phyloP scores from a whole-genome alignment of 1,284 basidiomycete genomes.

The Cryptococcus sp. region DNA sequence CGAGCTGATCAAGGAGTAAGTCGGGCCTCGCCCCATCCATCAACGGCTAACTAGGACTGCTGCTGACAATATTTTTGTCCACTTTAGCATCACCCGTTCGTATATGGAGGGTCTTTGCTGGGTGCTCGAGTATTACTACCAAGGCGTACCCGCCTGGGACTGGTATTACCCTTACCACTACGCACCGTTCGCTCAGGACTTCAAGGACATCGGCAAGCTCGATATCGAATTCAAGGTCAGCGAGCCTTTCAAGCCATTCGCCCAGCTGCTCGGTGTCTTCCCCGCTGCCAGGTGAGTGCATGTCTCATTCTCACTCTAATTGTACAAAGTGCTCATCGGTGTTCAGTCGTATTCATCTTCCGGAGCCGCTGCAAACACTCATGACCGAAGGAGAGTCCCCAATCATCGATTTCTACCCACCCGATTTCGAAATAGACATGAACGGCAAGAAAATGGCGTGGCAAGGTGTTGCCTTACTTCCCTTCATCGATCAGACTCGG shows the following conservation, averaged over 20 bases:
- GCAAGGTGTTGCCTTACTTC: conserved; percentile 96
- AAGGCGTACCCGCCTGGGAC: conserved; percentile 97
- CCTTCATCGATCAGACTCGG: conserved; percentile 90
- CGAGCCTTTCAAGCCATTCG: conserved; percentile 92
- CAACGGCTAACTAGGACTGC: too few relatives aligned
- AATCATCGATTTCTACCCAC: conserved; percentile 95
- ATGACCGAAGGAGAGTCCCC: conserved; percentile 88
- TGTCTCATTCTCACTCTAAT: not conserved
- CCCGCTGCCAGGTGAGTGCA: conserved; percentile 76
- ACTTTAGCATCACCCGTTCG: conserved; percentile 67
- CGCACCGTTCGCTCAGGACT: conserved; percentile 96
- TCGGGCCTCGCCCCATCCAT: conserved; percentile 14
- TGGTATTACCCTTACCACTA: conserved; percentile 99
- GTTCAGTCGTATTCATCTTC: conserved; percentile 80
- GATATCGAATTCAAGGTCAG: conserved; percentile 69
- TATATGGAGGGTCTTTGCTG: conserved; percentile 96
- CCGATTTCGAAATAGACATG: conserved; percentile 95
- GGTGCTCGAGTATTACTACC: conserved; percentile 98
- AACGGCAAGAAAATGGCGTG: conserved; percentile 99
- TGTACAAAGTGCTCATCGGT: too few relatives aligned
- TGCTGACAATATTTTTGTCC: too few relatives aligned
- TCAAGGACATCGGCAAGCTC: conserved; percentile 76
- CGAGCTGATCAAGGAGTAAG: conserved; percentile 73
- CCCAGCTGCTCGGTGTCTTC: conserved; percentile 98
- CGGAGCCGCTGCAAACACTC: conserved; percentile 77